phyloP scores from a whole-genome alignment of 2,329 filamentous ascomycete species.

The Fusarium luffae region DNA sequence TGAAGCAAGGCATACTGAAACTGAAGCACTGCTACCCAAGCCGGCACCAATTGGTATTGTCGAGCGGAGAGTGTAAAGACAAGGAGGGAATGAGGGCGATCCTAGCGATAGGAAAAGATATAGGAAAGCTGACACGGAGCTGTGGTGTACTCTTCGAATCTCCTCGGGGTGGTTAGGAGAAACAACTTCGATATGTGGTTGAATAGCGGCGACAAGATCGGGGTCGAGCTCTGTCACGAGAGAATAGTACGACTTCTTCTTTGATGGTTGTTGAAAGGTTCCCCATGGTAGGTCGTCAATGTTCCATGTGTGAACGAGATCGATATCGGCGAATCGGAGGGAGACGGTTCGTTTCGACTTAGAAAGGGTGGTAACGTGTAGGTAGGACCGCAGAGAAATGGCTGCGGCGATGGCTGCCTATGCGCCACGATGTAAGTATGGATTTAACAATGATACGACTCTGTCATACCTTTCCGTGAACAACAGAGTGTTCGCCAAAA shows the following conservation, averaged over 20 bases:
- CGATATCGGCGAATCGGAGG: slow-evolving; percentile 90
- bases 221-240: slow-evolving; percentile 84
- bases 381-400: slow-evolving; percentile 94
- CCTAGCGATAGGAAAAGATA: slow-evolving; percentile 93
- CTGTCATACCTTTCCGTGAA: slow-evolving; percentile 82
- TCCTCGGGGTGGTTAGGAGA: slow-evolving; percentile 74
- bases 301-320: slow-evolving; percentile 90
- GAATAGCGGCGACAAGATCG: slow-evolving; percentile 82
- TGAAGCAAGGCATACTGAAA: slow-evolving; percentile 86
- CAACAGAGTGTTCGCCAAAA: slow-evolving; percentile 97
- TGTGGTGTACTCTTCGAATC: slow-evolving; percentile 84
- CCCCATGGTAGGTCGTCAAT: slow-evolving; percentile 92
- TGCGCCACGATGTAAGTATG: slow-evolving; percentile 33
- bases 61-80: slow-evolving; percentile 89
- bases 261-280: slow-evolving; percentile 79
- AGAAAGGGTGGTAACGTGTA: slow-evolving; percentile 92
- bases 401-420: slow-evolving; percentile 93
- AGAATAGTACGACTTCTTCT: slow-evolving; percentile 97
- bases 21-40: slow-evolving; percentile 92
- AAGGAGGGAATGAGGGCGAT: slow-evolving; percentile 80
- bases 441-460: background rate
- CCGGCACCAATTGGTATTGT: slow-evolving; percentile 94
- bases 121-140: slow-evolving; percentile 85
- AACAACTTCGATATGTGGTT: slow-evolving; percentile 80
- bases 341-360: slow-evolving; percentile 91